Conservation (phyloP, 768 basidiomycete species). For the Lentinula guzmanii region DNA sequence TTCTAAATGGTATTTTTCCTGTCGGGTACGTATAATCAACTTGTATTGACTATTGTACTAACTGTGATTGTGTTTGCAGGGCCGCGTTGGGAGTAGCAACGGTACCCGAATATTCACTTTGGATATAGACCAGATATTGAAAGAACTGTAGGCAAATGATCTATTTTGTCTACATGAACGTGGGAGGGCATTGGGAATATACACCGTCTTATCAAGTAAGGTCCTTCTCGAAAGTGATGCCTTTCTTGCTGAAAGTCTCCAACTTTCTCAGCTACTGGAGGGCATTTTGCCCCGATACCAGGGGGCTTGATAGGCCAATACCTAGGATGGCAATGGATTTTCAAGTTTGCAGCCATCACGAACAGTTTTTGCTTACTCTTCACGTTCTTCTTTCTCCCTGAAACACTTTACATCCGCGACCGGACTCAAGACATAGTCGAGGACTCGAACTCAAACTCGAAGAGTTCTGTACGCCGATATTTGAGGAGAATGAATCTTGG, state of each 20-base stretch:
- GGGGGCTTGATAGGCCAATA: constrained; percentile 4
- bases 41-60: too few relatives aligned
- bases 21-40: background rate
- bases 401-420: constrained; percentile 3
- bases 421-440: background rate
- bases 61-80: background rate
- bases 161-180: constrained; percentile 4
- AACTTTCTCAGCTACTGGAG: background rate
- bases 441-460: background rate
- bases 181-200: constrained; percentile 1
- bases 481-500: background rate
- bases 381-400: constrained; percentile 3
- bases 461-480: background rate
- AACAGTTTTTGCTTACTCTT: constrained; percentile 1
- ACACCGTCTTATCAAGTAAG: background rate
- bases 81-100: constrained; percentile 3
- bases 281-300: constrained; percentile 2
- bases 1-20: constrained; percentile 4
- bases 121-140: background rate
- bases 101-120: background rate
- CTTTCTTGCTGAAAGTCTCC: background rate
- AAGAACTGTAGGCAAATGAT: background rate
- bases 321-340: constrained; percentile 4
- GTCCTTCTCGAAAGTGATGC: too few relatives aligned
- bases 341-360: background rate